Percentiles rank a stretch among this genome's conserved stretches.
phyloP scores from a whole-genome alignment of 352 stramenopile species.

The Pythium apleroticum region DNA sequence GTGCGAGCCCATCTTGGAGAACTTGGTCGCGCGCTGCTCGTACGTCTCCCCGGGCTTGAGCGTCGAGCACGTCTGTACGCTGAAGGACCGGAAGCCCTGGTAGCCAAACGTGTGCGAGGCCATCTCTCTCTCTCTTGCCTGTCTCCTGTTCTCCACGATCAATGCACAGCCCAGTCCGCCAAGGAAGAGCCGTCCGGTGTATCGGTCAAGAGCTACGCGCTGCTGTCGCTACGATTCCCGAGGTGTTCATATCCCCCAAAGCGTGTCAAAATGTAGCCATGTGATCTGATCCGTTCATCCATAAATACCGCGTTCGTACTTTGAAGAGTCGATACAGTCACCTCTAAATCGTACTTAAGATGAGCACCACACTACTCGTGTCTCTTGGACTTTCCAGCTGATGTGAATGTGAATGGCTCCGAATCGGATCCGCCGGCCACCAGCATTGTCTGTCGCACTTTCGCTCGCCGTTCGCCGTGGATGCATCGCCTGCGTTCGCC shows the following conservation, averaged over 20 bases:
- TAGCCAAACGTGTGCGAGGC: slow-evolving; percentile 48
- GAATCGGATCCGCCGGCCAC: background rate
- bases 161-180: background rate
- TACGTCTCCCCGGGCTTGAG: slow-evolving; percentile 78
- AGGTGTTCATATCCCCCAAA: too few relatives aligned
- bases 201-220: background rate
- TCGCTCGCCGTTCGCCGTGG: background rate
- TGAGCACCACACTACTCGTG: background rate
- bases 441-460: background rate
- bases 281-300: slow-evolving; percentile 3
- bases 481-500: slow-evolving; percentile 20
- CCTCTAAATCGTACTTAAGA: background rate
- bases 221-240: background rate
- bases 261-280: slow-evolving; percentile 20
- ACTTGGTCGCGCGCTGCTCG: slow-evolving; percentile 67
- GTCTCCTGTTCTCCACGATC: background rate
- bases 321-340: background rate
- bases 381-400: background rate
- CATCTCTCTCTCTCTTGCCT: slow-evolving; percentile 7
- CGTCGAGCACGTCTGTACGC: slow-evolving; percentile 61
- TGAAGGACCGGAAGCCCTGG: slow-evolving; percentile 79
- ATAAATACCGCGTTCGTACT: slow-evolving; percentile 18
- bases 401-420: slow-evolving; percentile 8
- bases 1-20: slow-evolving; percentile 69
- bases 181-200: background rate